These are phyloP conservation scores for Penicillium sp. DNA, from an alignment of 2,329 filamentous ascomycete genomes.

Conservation along the genomic window DNA sequence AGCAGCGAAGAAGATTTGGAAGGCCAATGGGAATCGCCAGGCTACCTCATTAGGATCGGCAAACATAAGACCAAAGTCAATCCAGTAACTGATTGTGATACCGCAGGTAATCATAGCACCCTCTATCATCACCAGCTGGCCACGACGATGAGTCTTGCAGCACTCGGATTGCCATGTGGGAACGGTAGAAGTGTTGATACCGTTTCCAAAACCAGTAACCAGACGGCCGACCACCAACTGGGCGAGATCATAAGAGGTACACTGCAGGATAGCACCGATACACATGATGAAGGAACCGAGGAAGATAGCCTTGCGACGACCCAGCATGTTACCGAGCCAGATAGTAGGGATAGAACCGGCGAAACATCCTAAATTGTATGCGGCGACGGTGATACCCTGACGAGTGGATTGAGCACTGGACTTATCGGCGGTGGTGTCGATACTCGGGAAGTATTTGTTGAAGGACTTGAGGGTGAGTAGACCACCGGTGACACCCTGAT, in stretches of 20 bases:
- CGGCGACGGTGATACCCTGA: conserved; percentile 34
- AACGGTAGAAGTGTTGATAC: conserved; percentile 47
- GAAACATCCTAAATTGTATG: conserved; percentile 46
- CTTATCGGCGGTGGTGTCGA: conserved; percentile 28
- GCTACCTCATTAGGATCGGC: conserved; percentile 46
- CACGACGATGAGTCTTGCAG: conserved; percentile 49
- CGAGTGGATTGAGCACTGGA: conserved; percentile 33
- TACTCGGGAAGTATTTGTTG: conserved; percentile 40
- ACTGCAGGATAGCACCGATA: conserved; percentile 45
- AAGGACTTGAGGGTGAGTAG: conserved; percentile 43
- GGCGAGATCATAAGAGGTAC: conserved; percentile 41
- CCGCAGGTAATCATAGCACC: conserved; percentile 51
- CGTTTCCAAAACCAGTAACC: conserved; percentile 49
- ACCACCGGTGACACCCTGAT: conserved; percentile 44
- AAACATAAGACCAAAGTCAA: conserved; percentile 52
- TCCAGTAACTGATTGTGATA: conserved; percentile 50
- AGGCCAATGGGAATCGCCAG: conserved; percentile 55
- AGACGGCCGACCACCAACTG: conserved; percentile 49
- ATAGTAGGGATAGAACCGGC: conserved; percentile 47
- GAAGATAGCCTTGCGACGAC: conserved; percentile 47
- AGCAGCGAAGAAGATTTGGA: conserved; percentile 55
- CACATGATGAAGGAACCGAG: conserved; percentile 45
- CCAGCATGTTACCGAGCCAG: conserved; percentile 46
- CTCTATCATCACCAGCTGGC: conserved; percentile 52
- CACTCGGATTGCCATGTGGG: conserved; percentile 50